These are phyloP conservation scores for Fonsecaea nubica DNA, from an alignment of 2,329 filamentous ascomycete species.

Conservation along the genomic window DNA sequence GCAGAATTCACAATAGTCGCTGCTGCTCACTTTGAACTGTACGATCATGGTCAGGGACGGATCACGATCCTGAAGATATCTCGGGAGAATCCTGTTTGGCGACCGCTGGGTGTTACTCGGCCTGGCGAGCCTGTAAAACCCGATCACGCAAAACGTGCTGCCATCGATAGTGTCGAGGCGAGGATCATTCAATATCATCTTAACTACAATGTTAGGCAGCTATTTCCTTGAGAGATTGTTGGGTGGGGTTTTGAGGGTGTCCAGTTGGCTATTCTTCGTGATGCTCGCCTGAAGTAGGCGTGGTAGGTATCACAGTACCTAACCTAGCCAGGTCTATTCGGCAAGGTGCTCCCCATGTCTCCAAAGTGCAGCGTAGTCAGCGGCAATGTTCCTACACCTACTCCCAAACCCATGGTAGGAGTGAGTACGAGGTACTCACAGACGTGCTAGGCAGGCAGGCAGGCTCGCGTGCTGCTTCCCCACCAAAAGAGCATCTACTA, in stretches of 20 bases:
- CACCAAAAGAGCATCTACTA: neutral
- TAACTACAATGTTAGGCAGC: slow-evolving; percentile 55
- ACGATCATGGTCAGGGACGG: slow-evolving; percentile 69
- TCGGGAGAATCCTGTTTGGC: slow-evolving; percentile 59
- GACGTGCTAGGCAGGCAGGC: neutral
- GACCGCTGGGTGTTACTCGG: slow-evolving; percentile 39
- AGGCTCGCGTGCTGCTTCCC: neutral
- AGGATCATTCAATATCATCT: slow-evolving; percentile 8
- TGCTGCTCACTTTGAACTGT: slow-evolving; percentile 42
- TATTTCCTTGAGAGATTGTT: slow-evolving; percentile 39
- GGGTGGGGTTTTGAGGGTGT: no score
- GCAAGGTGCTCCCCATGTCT: neutral
- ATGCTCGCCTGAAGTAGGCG: no score
- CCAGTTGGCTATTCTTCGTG: no score
- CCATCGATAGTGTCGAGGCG: slow-evolving; percentile 57
- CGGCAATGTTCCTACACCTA: neutral
- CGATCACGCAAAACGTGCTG: slow-evolving; percentile 63
- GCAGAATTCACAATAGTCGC: slow-evolving; percentile 53
- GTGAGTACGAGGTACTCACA: neutral
- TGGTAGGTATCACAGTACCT: no score
- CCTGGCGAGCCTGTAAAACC: slow-evolving; percentile 72
- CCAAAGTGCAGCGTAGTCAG: neutral
- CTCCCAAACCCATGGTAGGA: no score
- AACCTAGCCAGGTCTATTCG: neutral
- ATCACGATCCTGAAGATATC: slow-evolving; percentile 74